Evolutionary conservation across 2,329 filamentous ascomycete genomes (phyloP).

Genomic region (Arthroderma uncinatum): DNA sequence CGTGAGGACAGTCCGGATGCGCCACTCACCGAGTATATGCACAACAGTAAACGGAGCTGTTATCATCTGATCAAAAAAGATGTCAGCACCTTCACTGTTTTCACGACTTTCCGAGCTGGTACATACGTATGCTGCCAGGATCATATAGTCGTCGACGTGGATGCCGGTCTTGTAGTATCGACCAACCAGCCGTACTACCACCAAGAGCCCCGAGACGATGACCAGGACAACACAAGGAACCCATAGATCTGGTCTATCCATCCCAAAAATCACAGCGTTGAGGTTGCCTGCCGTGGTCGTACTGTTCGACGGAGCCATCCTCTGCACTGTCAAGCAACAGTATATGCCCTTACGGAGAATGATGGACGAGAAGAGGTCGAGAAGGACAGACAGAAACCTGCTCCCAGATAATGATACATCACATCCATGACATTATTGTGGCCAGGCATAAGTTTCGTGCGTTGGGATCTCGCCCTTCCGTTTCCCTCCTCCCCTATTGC

Average conservation of each 20-base stretch:
- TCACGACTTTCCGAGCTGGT: neutral
- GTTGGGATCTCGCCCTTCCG: neutral
- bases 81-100: neutral
- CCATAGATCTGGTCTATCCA: neutral
- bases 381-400: neutral
- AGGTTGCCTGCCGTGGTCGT: neutral
- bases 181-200: constrained; percentile 5
- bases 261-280: neutral
- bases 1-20: neutral
- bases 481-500: neutral
- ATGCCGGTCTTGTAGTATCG: constrained; percentile 8
- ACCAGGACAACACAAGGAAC: constrained; percentile 4
- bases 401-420: neutral
- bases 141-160: constrained; percentile 11
- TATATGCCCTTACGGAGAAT: neutral
- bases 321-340: neutral
- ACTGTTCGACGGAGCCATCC: neutral
- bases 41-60: neutral
- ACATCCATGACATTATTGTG: neutral
- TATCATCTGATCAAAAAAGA: neutral
- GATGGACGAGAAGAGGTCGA: neutral
- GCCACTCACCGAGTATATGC: neutral
- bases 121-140: constrained; percentile 7
- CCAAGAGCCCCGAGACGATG: constrained; percentile 9
- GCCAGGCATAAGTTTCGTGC: neutral